A percentile compares a stretch with the other conserved stretches of the same genome.
Conservation (phyloP, 2,329 filamentous ascomycete genomes). For the Clonostachys solani region DNA sequence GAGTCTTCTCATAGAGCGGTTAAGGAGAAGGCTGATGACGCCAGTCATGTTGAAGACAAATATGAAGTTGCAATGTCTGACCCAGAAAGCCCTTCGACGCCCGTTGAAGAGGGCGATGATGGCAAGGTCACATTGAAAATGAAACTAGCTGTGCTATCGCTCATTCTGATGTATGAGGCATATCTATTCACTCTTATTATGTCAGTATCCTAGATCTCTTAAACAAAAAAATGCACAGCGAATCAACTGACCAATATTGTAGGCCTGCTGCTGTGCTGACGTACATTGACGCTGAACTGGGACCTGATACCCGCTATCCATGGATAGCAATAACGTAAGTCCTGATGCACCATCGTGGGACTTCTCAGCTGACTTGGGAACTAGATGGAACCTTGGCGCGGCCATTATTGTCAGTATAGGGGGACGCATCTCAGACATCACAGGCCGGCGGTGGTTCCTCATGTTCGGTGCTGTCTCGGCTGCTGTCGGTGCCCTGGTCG, state of each 20-base stretch:
- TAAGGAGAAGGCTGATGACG: too few relatives aligned
- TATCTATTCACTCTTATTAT: conserved; percentile 11
- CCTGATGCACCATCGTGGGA: not conserved
- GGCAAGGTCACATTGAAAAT: conserved; percentile 9
- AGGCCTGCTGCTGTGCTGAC: conserved; percentile 21
- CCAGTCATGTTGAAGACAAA: too few relatives aligned
- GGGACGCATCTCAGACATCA: conserved; percentile 29
- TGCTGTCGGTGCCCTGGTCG: conserved; percentile 27
- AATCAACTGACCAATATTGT: not conserved
- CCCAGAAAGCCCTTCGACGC: not conserved
- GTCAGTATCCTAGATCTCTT: conserved; percentile 3
- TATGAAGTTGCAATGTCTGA: too few relatives aligned
- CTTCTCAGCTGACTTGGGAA: conserved; percentile 8
- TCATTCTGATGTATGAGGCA: conserved; percentile 11
- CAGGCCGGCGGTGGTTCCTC: conserved; percentile 29
- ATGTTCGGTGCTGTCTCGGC: conserved; percentile 22
- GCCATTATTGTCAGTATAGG: conserved; percentile 24
- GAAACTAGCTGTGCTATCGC: conserved; percentile 9
- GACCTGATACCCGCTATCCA: conserved; percentile 20
- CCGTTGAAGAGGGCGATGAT: conserved; percentile 3
- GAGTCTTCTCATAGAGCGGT: too few relatives aligned
- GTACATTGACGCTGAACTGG: conserved; percentile 25
- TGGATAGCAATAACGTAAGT: conserved; percentile 22
- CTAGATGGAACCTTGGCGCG: conserved; percentile 23
- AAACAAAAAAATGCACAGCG: not conserved